These are phyloP conservation scores for Trichosporon faecale DNA, from an alignment of 1,284 basidiomycete species.

Conservation along the genomic window DNA sequence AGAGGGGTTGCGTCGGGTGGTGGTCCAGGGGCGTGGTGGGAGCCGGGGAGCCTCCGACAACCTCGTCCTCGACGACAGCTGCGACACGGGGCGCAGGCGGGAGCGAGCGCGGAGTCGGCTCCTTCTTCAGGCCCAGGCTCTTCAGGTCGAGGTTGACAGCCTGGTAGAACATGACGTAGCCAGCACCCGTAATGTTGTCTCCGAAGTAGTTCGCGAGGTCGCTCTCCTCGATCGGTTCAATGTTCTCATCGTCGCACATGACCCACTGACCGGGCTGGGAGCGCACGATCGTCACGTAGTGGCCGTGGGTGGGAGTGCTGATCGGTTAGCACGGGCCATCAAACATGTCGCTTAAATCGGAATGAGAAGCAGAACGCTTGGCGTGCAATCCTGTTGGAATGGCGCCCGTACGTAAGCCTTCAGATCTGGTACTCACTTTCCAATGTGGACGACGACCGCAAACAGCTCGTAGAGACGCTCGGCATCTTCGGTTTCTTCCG, in stretches of 20 bases:
- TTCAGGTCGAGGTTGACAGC: conserved; percentile 75
- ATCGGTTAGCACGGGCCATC: conserved; percentile 1
- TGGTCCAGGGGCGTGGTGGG: background rate
- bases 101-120: conserved; percentile 16
- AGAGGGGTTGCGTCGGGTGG: background rate
- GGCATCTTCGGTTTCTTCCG: conserved; percentile 85
- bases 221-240: conserved; percentile 78
- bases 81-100: conserved; percentile 12
- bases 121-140: conserved; percentile 59
- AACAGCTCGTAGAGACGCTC: conserved; percentile 86
- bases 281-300: conserved; percentile 93
- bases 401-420: conserved; percentile 1
- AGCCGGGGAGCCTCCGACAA: background rate
- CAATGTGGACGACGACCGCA: conserved; percentile 95
- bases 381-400: too few species aligned
- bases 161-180: conserved; percentile 97
- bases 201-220: conserved; percentile 95
- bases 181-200: conserved; percentile 79
- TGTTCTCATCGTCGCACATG: conserved; percentile 92
- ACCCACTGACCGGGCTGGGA: conserved; percentile 75
- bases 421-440: conserved; percentile 65
- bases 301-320: conserved; percentile 92
- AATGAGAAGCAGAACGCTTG: background rate
- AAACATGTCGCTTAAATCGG: background rate
- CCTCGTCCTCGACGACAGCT: conserved; percentile 10